These are phyloP conservation scores for Oemleria cerasiformis DNA, from an alignment of 306 rosid species.

Conservation along the genomic window DNA sequence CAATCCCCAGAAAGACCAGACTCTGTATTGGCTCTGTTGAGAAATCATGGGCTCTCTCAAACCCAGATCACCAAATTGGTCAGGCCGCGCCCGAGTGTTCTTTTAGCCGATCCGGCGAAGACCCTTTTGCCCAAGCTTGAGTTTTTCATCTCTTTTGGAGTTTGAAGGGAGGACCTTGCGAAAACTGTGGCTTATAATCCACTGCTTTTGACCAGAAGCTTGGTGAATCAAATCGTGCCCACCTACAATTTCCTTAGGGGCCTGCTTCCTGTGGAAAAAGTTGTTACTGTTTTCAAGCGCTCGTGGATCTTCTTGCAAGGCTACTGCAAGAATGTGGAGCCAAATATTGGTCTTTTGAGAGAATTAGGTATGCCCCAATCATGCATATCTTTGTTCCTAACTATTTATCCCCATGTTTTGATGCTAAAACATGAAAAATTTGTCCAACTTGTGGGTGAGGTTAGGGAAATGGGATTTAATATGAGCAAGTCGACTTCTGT, in stretches of 20 bases:
- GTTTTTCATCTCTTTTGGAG: slow-evolving; percentile 33
- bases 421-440: not conserved
- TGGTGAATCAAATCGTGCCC: slow-evolving; percentile 23
- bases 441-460: slow-evolving; percentile 4
- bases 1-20: slow-evolving; percentile 5
- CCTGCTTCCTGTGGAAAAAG: slow-evolving; percentile 16
- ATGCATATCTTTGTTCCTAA: slow-evolving; percentile 6
- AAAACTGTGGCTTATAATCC: not conserved
- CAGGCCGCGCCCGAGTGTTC: not conserved
- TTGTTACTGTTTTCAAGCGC: not conserved
- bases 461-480: slow-evolving; percentile 42
- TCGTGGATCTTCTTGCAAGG: not conserved
- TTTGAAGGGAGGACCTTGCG: slow-evolving; percentile 23
- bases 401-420: not conserved
- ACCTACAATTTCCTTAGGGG: slow-evolving; percentile 21
- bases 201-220: not conserved
- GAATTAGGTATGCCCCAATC: slow-evolving; percentile 29
- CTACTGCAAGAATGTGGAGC: not conserved
- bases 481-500: slow-evolving; percentile 8
- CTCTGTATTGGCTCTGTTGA: slow-evolving; percentile 16
- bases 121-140: slow-evolving; percentile 40
- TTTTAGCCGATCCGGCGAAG: slow-evolving; percentile 19
- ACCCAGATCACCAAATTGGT: slow-evolving; percentile 20
- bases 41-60: slow-evolving; percentile 22
- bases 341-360: slow-evolving; percentile 29